Conservation (phyloP, 129 eudicot species). For the Apium graveolens region DNA sequence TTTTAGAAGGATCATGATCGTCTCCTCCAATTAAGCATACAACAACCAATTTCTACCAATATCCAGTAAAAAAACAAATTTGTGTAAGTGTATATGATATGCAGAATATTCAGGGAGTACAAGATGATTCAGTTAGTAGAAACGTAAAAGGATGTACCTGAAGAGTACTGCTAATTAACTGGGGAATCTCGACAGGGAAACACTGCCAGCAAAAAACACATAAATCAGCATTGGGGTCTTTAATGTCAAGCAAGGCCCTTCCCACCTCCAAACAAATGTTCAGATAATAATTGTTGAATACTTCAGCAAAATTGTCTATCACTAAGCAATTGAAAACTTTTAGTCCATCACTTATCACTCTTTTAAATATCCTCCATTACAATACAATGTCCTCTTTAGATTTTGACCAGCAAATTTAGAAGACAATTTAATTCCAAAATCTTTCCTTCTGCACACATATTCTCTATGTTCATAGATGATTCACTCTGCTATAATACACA, state of each 20-base stretch:
- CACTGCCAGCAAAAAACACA: slow-evolving; percentile 39
- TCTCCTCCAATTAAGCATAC: slow-evolving; percentile 81
- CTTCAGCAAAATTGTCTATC: not conserved
- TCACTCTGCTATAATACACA: not conserved
- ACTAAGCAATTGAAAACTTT: slow-evolving; percentile 11
- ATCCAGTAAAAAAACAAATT: slow-evolving; percentile 14
- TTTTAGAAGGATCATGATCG: slow-evolving; percentile 67
- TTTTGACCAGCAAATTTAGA: not conserved
- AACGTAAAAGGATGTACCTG: slow-evolving; percentile 41
- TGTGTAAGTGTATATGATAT: slow-evolving; percentile 13
- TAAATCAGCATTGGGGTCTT: not conserved
- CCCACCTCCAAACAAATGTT: not conserved
- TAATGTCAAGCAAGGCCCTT: not conserved
- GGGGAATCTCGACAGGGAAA: slow-evolving; percentile 85
- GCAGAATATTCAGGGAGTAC: not conserved
- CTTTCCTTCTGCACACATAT: not conserved
- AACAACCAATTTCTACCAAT: slow-evolving; percentile 69
- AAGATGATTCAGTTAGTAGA: slow-evolving; percentile 11
- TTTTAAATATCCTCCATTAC: not conserved
- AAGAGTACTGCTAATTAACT: slow-evolving; percentile 69
- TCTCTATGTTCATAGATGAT: not conserved
- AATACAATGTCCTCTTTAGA: not conserved
- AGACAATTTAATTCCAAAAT: not conserved
- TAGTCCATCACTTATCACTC: not conserved
- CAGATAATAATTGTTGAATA: not conserved